Conservation (phyloP, 306 rosid genomes). For the Dryas alaskensis region DNA sequence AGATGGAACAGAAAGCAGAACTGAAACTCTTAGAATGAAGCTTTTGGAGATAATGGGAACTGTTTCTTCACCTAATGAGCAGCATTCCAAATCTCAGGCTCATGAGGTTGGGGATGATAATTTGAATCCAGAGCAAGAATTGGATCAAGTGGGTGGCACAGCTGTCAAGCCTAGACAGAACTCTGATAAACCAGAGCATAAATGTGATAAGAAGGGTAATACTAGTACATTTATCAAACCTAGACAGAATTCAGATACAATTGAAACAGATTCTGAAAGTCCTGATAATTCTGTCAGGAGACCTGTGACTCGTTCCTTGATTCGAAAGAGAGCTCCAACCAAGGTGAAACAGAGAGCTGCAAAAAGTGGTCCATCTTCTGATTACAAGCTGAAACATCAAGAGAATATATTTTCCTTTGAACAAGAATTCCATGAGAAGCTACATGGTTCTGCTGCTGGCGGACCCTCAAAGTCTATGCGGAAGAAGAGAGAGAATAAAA, state of each 20-base stretch:
- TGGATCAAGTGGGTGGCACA: slow-evolving; percentile 39
- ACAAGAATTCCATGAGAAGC: slow-evolving; percentile 37
- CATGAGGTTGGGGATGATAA: slow-evolving; percentile 33
- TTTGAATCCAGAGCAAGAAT: slow-evolving; percentile 35
- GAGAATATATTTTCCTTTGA: slow-evolving; percentile 43
- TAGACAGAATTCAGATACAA: slow-evolving; percentile 71
- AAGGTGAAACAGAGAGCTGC: slow-evolving; percentile 33
- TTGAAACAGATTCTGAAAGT: slow-evolving; percentile 87
- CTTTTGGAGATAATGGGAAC: slow-evolving; percentile 82
- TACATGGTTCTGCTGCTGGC: slow-evolving; percentile 35
- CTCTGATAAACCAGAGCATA: slow-evolving; percentile 48
- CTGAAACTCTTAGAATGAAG: slow-evolving; percentile 73
- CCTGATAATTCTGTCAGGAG: slow-evolving; percentile 42
- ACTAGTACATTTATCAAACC: slow-evolving; percentile 34
- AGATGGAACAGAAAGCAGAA: slow-evolving; percentile 48
- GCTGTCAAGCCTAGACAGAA: slow-evolving; percentile 44
- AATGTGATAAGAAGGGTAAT: slow-evolving; percentile 39
- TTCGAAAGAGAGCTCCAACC: slow-evolving; percentile 48
- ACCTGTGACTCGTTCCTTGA: slow-evolving; percentile 64
- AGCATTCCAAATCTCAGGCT: slow-evolving; percentile 41
- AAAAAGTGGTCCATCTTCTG: slow-evolving; percentile 37
- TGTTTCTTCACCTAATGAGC: slow-evolving; percentile 51
- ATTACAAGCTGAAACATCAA: slow-evolving; percentile 35
- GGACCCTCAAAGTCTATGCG: slow-evolving; percentile 37
- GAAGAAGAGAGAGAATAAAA: slow-evolving; percentile 42